Evolutionary conservation across 176 grass and related monocot genomes (phyloP), one percentile per base, ranked within the genome.

Genomic region (Musa schizocarpa): DNA sequence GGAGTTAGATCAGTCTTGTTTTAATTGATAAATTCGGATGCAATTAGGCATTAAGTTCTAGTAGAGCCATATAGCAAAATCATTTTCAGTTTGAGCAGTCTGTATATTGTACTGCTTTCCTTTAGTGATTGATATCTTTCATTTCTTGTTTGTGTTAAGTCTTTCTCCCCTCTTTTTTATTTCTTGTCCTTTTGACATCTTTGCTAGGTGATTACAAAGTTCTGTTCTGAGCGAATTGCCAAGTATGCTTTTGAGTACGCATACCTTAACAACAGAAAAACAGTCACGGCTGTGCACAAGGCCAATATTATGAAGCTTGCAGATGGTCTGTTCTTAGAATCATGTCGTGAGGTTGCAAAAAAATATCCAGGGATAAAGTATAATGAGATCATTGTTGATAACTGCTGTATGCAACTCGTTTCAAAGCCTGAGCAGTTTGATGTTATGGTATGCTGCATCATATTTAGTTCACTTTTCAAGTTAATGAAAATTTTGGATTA

Each of bases 301-400:
- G 93, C 87, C 73, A 92, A 92, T 76, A 96, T 96, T 76, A 96
- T 96, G 93, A 96, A 96, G 80, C 93, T 96, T 74, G 90, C 93
- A 25, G 93, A 96, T 86, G 93, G 93, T 76, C 85, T 96, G 61
- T 96, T 96, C 85, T 82, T 96, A 74, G 93, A 96, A 74, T 96
- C 93, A 48, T 96, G 93, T 65, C 93, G 90, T 59, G 87, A 92
- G 77, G 83, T 96, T 77, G 93, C 93, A 54, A 88, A 85, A 65
- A 96, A 86, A 66, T 96, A 96, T 80, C 93, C 85, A 17, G 79
- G 90, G 63, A 96, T 96, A 80, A 83, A 92, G 50, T 96, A 96
- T 75, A 88, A 96, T 64, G 93, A 96, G 76, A 92, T 96, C 73
- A 96, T 96, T 79, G 93, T 96, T 10, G 90, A 96, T 68, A 96